These are phyloP conservation scores for Colletotrichum camelliae DNA, from an alignment of 2,329 filamentous ascomycete genomes.

Conservation along the genomic window DNA sequence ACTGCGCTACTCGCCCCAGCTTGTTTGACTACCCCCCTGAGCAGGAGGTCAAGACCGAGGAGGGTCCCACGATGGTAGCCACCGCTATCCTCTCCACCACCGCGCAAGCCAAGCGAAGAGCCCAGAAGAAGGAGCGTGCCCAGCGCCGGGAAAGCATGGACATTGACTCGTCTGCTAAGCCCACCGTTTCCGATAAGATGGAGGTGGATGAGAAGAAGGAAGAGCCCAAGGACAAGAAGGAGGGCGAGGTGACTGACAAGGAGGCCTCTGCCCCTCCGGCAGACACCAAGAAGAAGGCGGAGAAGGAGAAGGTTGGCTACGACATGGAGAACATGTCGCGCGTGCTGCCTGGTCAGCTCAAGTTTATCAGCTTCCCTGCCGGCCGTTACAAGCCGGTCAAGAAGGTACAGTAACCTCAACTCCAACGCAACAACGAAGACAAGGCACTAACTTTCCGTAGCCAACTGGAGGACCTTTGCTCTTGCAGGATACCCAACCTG, in stretches of 20 bases:
- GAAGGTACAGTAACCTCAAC: slow-evolving; percentile 62
- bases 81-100: slow-evolving; percentile 97
- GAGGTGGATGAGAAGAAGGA: slow-evolving; percentile 75
- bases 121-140: slow-evolving; percentile 91
- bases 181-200: slow-evolving; percentile 76
- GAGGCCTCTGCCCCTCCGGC: slow-evolving; percentile 52
- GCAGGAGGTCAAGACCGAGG: slow-evolving; percentile 92
- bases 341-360: slow-evolving; percentile 89
- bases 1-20: slow-evolving; percentile 92
- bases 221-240: slow-evolving; percentile 67
- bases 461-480: slow-evolving; percentile 93
- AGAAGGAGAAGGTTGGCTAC: slow-evolving; percentile 97
- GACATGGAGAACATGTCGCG: slow-evolving; percentile 97
- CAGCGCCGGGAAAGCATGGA: slow-evolving; percentile 95
- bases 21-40: slow-evolving; percentile 98
- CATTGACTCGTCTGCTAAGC: slow-evolving; percentile 78
- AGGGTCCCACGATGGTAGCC: slow-evolving; percentile 91
- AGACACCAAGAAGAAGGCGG: slow-evolving; percentile 83
- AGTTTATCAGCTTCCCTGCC: slow-evolving; percentile 91
- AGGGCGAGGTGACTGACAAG: slow-evolving; percentile 52
- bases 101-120: slow-evolving; percentile 93
- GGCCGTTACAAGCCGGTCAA: slow-evolving; percentile 91
- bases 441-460: slow-evolving; percentile 59
- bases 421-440: neutral
- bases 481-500: slow-evolving; percentile 82